Evolutionary conservation across 2,329 filamentous ascomycete genomes (phyloP).

Genomic region (Curvularia sp.): DNA sequence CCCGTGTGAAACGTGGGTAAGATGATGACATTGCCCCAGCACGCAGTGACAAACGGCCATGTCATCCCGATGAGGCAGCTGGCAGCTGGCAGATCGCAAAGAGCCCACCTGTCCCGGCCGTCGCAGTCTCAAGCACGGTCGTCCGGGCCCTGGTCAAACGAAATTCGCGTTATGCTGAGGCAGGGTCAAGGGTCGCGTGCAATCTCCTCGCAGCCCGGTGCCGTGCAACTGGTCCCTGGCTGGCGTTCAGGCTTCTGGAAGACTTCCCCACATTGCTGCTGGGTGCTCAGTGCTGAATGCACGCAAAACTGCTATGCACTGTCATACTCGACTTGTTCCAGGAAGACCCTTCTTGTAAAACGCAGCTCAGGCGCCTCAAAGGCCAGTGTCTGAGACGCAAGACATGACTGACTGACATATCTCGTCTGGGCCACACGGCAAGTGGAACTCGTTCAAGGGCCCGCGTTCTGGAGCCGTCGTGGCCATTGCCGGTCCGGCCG

Average conservation of each 20-base stretch:
- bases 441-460: conserved; percentile 40
- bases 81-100: conserved; percentile 33
- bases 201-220: conserved; percentile 35
- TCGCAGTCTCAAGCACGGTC: conserved; percentile 36
- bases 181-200: conserved; percentile 33
- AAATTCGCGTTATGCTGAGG: conserved; percentile 43
- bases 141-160: conserved; percentile 28
- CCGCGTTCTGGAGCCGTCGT: conserved; percentile 43
- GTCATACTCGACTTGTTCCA: conserved; percentile 30
- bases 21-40: conserved; percentile 31
- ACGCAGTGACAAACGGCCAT: conserved; percentile 32
- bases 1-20: conserved; percentile 37
- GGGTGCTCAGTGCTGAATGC: conserved; percentile 29
- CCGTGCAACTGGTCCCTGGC: conserved; percentile 38
- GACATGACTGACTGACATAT: conserved; percentile 28
- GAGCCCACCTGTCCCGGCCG: conserved; percentile 30
- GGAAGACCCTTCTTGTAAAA: conserved; percentile 27
- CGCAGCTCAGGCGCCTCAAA: conserved; percentile 30
- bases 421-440: conserved; percentile 42
- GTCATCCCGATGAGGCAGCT: conserved; percentile 30
- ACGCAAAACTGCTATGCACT: conserved; percentile 30
- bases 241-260: conserved; percentile 38
- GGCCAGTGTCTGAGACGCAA: conserved; percentile 17
- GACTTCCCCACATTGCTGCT: conserved; percentile 41
- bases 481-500: conserved; percentile 26